Base-by-base conservation (phyloP, 1,139 yeast species). In the Nadsonia starkeyi-henricii region DNA sequence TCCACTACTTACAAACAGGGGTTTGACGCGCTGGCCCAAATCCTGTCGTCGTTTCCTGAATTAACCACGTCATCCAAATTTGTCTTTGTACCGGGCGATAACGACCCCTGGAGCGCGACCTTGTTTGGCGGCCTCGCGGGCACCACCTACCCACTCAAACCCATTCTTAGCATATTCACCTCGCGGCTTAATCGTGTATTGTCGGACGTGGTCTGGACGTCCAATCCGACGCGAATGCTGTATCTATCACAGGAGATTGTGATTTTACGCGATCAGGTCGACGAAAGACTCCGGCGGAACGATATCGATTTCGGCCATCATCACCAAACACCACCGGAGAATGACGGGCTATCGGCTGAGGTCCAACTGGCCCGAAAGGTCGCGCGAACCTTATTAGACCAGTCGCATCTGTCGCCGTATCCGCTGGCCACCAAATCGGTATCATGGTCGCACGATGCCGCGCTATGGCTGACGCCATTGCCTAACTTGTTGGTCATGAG, bases 61-160 rank as follows among this genome's bases (percentile, higher is more conserved):
- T 46, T 58, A 1, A 52, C 55, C 15, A 52, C 67, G 17, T 62
- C 66, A 33, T 70, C 77, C 7, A 75, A 77, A 43, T 65, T 85
- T 47, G 66, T 85, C 2, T 75, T 91, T 52, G 70, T 89, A 1
- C 96, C 97, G 0, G 97, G 98, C 0, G 77, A 78, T 44, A 83
- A 85, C 57, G 98, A 91, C 62, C 96, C 96, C 0, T 91, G 97
- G 97, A 80, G 79, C 46, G 78, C 93, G 0, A 72, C 81, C 45
- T 15, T 33, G 5, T 75, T 74, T 47, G 74, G 85, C 0, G 70
- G 81, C 43, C 93, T n/a, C 3, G 39, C 86, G 0, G 69, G 78
- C 21, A 70, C 82, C 43, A 60, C 74, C 33, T 75, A 85, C 70
- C 98, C 98, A 0, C 83, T 81, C 57, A 68, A 71, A 37, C 71